Evolutionary conservation across 331 rosid genomes (phyloP).

Genomic region (Rosa hybrid): DNA sequence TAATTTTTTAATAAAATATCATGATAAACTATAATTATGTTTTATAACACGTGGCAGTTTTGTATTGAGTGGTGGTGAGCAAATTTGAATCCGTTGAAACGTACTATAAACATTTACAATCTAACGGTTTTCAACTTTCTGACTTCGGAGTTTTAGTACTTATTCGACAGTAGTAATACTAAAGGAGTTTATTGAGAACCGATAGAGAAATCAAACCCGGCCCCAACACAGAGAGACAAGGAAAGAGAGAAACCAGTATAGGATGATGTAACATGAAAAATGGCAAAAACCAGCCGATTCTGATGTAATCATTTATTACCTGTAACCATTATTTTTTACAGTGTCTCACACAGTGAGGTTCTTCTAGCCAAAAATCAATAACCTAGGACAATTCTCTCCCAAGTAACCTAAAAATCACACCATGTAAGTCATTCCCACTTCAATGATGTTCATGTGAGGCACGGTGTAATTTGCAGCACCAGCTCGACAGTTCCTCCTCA

Average conservation of each 20-base stretch:
- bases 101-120: no score
- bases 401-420: slow-evolving; percentile 41
- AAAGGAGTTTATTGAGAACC: not conserved
- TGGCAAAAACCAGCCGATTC: not conserved
- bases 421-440: slow-evolving; percentile 90
- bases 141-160: no score
- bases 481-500: slow-evolving; percentile 82
- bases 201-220: no score
- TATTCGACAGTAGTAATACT: no score
- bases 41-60: no score
- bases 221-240: no score
- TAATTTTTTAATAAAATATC: no score
- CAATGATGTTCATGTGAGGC: slow-evolving; percentile 89
- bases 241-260: not conserved
- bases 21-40: no score
- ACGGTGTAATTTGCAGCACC: slow-evolving; percentile 83
- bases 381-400: not conserved
- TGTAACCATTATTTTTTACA: not conserved
- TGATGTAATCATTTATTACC: not conserved
- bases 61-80: no score
- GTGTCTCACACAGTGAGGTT: slow-evolving; percentile 14
- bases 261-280: not conserved
- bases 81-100: no score
- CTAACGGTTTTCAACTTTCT: not conserved
- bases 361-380: not conserved